These are phyloP conservation scores for Talaromyces islandicus DNA, from an alignment of 2,329 filamentous ascomycete species.

Conservation along the genomic window DNA sequence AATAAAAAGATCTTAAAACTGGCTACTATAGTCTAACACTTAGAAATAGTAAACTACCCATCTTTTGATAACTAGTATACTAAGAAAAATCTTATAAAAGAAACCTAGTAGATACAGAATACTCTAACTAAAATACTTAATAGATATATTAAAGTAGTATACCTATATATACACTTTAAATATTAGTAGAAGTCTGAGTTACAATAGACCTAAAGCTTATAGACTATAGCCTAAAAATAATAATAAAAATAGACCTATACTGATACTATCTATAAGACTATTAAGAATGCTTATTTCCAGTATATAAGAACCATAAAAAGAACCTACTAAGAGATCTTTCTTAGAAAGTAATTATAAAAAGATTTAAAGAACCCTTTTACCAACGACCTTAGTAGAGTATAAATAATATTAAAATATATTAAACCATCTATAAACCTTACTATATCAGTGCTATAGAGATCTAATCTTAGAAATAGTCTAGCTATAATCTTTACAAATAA, in stretches of 20 bases:
- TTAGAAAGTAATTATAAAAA: not conserved
- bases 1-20: no score
- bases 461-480: not conserved
- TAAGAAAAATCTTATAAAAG: not conserved
- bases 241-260: not conserved
- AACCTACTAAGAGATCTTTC: not conserved
- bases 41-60: not conserved
- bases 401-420: not conserved
- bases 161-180: not conserved
- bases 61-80: not conserved
- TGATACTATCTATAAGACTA: not conserved
- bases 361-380: not conserved
- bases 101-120: not conserved
- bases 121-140: not conserved
- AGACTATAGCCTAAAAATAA: not conserved
- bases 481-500: not conserved
- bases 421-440: not conserved
- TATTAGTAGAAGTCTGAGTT: not conserved
- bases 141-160: no score
- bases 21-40: no score
- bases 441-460: not conserved
- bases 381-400: not conserved
- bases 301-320: no score
- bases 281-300: not conserved
- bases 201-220: not conserved